These are phyloP conservation scores for Spathaspora arborariae DNA, from an alignment of 805 yeast genomes.

Conservation along the genomic window DNA sequence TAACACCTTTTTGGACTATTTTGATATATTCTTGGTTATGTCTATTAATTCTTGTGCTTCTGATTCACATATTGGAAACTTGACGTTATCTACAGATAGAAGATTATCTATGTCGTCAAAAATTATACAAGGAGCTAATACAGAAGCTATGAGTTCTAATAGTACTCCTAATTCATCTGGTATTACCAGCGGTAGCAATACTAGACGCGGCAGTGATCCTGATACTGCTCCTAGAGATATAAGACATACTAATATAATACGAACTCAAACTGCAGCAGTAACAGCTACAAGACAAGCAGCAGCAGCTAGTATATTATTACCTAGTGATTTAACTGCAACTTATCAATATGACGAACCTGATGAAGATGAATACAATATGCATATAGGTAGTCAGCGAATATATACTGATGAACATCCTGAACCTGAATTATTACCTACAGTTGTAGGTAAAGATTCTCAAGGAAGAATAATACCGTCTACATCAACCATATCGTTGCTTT, in stretches of 20 bases:
- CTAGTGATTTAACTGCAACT: not conserved
- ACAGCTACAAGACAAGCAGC: too few species aligned
- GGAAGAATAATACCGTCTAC: constrained; percentile 42
- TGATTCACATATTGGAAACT: not conserved
- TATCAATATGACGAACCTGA: not conserved
- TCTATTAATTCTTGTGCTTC: not conserved
- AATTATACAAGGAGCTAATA: not conserved
- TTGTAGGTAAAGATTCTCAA: constrained; percentile 38
- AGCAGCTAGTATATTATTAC: too few species aligned
- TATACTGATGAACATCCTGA: constrained; percentile 38
- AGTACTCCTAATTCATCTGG: not conserved
- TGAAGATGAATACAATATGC: not conserved
- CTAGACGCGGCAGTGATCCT: not conserved
- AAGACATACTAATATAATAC: not conserved
- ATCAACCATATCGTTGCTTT: constrained; percentile 37
- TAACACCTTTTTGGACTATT: not conserved
- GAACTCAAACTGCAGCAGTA: not conserved
- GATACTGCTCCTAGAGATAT: not conserved
- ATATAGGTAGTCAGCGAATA: not conserved
- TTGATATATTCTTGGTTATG: not conserved
- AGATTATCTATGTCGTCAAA: not conserved
- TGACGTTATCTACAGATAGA: not conserved
- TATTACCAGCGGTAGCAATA: not conserved
- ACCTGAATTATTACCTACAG: constrained; percentile 39
- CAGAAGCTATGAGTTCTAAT: not conserved